These are phyloP conservation scores for Mucor sp. DNA, from an alignment of 371 early-diverging fungal genomes.

Conservation along the genomic window DNA sequence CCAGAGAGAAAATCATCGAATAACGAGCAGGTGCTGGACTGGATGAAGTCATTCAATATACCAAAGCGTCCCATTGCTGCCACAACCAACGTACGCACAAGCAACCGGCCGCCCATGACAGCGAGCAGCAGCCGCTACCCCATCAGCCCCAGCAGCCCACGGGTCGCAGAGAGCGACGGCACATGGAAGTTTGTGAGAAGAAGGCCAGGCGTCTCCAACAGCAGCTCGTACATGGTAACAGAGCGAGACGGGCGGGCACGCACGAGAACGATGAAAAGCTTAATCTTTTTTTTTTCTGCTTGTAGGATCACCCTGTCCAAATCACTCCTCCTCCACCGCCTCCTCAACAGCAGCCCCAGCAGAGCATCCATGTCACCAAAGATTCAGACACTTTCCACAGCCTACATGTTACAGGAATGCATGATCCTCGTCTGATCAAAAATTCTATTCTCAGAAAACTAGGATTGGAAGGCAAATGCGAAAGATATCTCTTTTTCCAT, in stretches of 20 bases:
- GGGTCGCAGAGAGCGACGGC: constrained; percentile 10
- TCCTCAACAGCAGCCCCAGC: constrained; percentile 15
- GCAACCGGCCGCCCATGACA: not conserved
- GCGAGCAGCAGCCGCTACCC: not conserved
- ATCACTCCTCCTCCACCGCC: constrained; percentile 7
- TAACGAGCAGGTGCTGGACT: constrained; percentile 27
- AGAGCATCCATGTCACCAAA: constrained; percentile 29
- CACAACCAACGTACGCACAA: not conserved
- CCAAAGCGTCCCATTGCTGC: constrained; percentile 19
- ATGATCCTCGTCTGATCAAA: constrained; percentile 40
- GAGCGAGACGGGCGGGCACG: not conserved
- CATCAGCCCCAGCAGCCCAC: constrained; percentile 11
- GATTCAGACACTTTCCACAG: constrained; percentile 47
- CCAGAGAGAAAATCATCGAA: constrained; percentile 34
- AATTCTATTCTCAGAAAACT: constrained; percentile 42
- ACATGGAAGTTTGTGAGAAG: constrained; percentile 24
- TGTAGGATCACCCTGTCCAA: constrained; percentile 13
- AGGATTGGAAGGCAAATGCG: constrained; percentile 33
- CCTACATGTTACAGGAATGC: constrained; percentile 46
- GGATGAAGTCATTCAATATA: constrained; percentile 25
- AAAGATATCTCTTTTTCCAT: constrained; percentile 42
- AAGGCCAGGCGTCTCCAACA: constrained; percentile 4
- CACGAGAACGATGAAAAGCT: not conserved
- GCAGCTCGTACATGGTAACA: not conserved
- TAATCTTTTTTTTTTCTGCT: not conserved